Evolutionary conservation across 495 filamentous ascomycete species (phyloP), one percentile per base, ranked within the genome.

Genomic region (Penicillium cosmopolitanum): DNA sequence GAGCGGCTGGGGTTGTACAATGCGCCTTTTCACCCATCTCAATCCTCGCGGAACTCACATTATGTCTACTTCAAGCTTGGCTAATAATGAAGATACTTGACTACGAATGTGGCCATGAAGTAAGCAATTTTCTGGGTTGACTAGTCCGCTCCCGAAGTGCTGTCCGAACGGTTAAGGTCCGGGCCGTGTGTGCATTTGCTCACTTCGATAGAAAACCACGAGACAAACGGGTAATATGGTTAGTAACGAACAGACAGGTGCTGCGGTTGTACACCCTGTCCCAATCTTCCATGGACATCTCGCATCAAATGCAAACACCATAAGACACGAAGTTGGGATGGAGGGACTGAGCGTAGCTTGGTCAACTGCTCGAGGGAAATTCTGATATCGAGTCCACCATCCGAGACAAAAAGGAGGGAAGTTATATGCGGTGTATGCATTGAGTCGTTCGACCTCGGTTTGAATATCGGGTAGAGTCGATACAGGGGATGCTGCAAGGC

Each of bases 381-480:
- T 21, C 42, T 57, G 61, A 61, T 58, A 10, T 64, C 60, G 48
- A 58, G 60, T 70, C 55, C 58, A 28, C 51, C 63, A 70, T 64
- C 67, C 65, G 67, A 68, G 67, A 70, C 65, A 70, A 62, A 61
- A 10, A 18, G 9, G 18, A 46, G 9, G 10, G 15, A 3, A 10
- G 5, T 16, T 46, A 46, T 10, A 48, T 31, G 46, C 46, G 31
- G 15, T 48, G 46, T 9, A 28, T 48, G 23, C 46, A 28, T 28
- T 1, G 10, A 28, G 46, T 11, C 19, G 21, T 19, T 48, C 46
- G 23, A 15, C 21, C 46, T 48, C 46, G 46, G 46, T 15, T 48
- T 48, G 46, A 13, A 48, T 28, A 25, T 48, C 21, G 1, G 46
- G 21, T 19, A 28, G 9, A 28, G 46, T n/a, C 21, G 46, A 48